Conservation (phyloP, 331 rosid species). For the Acacia pycnantha region DNA sequence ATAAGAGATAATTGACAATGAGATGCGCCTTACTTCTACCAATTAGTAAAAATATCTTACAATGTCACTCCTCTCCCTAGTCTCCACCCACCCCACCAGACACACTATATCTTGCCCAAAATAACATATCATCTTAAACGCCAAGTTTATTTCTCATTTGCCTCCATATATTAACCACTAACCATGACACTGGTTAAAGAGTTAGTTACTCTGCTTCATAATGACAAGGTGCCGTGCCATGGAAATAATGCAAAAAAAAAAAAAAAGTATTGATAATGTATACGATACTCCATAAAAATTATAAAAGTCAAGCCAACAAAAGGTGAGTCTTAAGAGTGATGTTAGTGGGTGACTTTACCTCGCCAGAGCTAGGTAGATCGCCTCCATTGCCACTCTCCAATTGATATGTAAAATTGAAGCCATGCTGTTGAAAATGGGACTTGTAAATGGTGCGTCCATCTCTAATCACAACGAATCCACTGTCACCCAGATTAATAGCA, state of each 20-base stretch:
- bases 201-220: neutral
- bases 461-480: conserved; percentile 89
- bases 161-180: neutral
- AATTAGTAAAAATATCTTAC: neutral
- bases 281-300: neutral
- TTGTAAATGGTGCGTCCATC: conserved; percentile 78
- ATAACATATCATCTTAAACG: neutral
- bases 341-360: conserved; percentile 50
- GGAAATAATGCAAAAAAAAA: neutral
- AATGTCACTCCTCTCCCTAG: conserved; percentile 15
- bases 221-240: neutral
- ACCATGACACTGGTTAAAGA: neutral
- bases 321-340: neutral
- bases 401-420: conserved; percentile 88
- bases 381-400: conserved; percentile 75
- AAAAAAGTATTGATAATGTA: neutral
- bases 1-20: neutral
- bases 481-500: conserved; percentile 91
- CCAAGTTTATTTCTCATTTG: neutral
- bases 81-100: neutral
- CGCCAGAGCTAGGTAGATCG: conserved; percentile 90
- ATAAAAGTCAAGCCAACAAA: conserved; percentile 12
- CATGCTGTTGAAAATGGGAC: conserved; percentile 86
- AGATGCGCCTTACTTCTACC: neutral
- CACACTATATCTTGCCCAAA: neutral